Base-by-base conservation (phyloP, 306 rosid species). In the Sindora glabra region DNA sequence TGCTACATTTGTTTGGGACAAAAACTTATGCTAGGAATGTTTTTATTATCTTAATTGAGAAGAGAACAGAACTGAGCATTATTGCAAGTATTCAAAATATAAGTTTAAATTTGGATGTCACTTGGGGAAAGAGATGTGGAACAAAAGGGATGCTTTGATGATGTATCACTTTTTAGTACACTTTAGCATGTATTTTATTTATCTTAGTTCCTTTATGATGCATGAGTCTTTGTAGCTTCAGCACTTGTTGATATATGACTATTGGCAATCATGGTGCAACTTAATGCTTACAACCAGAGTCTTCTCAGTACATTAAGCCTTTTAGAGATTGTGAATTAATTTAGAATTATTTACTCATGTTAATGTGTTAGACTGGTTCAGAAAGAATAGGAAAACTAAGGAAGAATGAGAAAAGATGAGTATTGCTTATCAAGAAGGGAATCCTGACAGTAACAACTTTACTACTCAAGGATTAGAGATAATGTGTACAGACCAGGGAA, bases 191-290 rank as follows among this genome's bases (percentile, higher is more conserved):
- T 30, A 30, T 12, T 34, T 11, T 5, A 25, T 59, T 59, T 66
- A 15, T 58, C 62, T 42, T 51, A 63, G 62, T 59, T 38, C 30
- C 48, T 12, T 18, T 47, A 14, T 57, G 54, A 44, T 63, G 54
- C 62, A 9, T 26, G 17, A 47, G 58, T 32, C 50, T 47, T 50
- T 48, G 26, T 44, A 36, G 39, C 29, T 22, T 59, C 63, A 49
- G 27, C 42, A 50, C 16, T 30, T 24, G 45, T 59, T 73, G 49
- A 41, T 59, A 51, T 10, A 17, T 46, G 19, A 58, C 68, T 52
- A 54, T 33, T 65, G 57, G 33, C 22, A 44, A 33, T 21, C 41
- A 6, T 40, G 13, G 41, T 58, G 61, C 68, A 49, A 62, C 23
- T 18, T 24, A 45, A 17, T 54, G 55, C 55, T 15, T 38, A 15